These are phyloP conservation scores for Cucumis sativus DNA, from an alignment of 306 rosid species.

Conservation along the genomic window DNA sequence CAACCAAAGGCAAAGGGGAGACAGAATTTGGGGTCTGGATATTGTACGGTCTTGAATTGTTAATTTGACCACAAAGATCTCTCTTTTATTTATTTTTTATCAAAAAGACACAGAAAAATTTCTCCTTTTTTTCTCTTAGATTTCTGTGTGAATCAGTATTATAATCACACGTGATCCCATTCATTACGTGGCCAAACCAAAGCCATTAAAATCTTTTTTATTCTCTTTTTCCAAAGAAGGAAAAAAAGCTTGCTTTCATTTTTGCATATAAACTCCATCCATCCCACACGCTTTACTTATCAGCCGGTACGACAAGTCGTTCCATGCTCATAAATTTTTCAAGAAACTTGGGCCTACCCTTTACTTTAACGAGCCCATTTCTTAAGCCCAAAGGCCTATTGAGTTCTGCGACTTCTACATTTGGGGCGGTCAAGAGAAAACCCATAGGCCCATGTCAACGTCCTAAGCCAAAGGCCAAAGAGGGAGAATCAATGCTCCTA, in stretches of 20 bases:
- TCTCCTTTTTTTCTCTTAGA: background rate
- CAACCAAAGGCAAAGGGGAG: background rate
- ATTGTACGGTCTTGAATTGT: background rate
- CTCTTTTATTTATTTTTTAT: background rate
- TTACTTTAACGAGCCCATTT: background rate
- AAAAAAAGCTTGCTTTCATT: background rate
- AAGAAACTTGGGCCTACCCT: background rate
- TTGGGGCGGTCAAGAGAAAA: background rate
- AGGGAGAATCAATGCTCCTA: background rate
- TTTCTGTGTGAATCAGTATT: background rate
- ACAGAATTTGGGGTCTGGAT: background rate
- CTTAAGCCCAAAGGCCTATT: background rate
- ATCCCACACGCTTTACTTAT: background rate
- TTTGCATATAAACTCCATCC: background rate
- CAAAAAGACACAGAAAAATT: background rate
- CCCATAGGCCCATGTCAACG: background rate
- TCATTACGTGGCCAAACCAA: background rate
- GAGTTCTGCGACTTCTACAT: background rate
- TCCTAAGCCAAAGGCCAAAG: background rate
- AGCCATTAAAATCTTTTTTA: background rate
- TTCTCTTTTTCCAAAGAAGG: background rate
- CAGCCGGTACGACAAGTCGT: background rate
- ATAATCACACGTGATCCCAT: background rate
- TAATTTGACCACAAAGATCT: slow-evolving; percentile 3
- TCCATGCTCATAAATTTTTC: background rate